These are phyloP conservation scores for Penicillium polonicum DNA, from an alignment of 2,329 filamentous ascomycete genomes.

Conservation along the genomic window DNA sequence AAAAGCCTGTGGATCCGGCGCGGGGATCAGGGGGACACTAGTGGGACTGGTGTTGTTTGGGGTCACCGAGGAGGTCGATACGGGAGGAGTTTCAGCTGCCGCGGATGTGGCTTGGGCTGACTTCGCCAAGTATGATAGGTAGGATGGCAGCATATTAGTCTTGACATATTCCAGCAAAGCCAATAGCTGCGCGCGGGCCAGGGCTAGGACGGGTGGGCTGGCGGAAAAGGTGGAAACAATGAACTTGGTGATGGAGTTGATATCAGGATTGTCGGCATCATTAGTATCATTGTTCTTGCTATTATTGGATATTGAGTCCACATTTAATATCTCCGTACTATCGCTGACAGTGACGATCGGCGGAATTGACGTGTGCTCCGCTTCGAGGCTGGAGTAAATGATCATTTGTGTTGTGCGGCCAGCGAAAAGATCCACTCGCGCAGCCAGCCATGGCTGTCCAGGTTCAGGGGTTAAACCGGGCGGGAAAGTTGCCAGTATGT, in stretches of 20 bases:
- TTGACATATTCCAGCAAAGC: conserved; percentile 30
- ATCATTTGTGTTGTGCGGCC: conserved; percentile 44
- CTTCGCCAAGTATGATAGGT: conserved; percentile 21
- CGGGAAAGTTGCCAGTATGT: conserved; percentile 36
- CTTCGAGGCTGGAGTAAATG: conserved; percentile 44
- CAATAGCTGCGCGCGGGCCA: conserved; percentile 30
- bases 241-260: background rate
- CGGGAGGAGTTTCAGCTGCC: background rate
- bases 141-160: conserved; percentile 26
- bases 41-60: background rate
- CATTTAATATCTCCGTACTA: conserved; percentile 2
- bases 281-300: background rate
- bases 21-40: conserved; percentile 24
- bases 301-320: conserved; percentile 7
- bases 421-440: conserved; percentile 41
- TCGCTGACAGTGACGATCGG: conserved; percentile 17
- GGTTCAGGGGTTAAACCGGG: conserved; percentile 16
- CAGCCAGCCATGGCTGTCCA: conserved; percentile 40
- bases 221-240: conserved; percentile 17
- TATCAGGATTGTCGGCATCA: background rate
- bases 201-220: conserved; percentile 9
- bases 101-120: background rate
- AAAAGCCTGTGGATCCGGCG: conserved; percentile 31
- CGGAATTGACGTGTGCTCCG: conserved; percentile 20
- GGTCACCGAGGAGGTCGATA: background rate